Conservation (phyloP, 108 stramenopile genomes). For the Chaetoceros muelleri region DNA sequence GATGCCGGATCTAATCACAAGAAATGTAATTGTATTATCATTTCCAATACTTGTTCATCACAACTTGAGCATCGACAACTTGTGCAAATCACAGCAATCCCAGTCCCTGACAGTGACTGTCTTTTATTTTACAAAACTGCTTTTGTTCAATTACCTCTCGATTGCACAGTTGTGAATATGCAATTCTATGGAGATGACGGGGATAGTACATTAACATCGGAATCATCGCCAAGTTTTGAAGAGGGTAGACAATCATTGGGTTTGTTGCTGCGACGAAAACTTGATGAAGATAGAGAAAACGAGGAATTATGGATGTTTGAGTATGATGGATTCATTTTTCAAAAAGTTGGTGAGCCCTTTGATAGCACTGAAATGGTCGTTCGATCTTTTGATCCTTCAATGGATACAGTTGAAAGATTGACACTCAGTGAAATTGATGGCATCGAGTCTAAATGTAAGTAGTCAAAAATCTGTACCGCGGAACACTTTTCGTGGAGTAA, state of each 20-base stretch:
- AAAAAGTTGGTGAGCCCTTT: constrained; percentile 14
- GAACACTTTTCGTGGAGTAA: neutral
- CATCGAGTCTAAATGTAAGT: neutral
- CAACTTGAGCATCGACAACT: neutral
- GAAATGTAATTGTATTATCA: neutral
- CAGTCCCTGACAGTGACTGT: neutral
- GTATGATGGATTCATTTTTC: constrained; percentile 42
- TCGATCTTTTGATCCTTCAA: neutral
- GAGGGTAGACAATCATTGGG: constrained; percentile 59
- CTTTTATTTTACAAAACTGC: constrained; percentile 33
- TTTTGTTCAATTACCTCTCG: constrained; percentile 14
- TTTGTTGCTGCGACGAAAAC: constrained; percentile 19
- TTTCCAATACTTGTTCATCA: neutral
- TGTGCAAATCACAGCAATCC: neutral
- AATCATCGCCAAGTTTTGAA: constrained; percentile 23
- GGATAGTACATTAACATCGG: constrained; percentile 45
- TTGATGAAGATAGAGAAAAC: neutral
- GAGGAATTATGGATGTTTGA: constrained; percentile 44
- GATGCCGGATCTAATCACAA: neutral
- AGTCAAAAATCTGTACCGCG: constrained; percentile 1
- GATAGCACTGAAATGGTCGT: constrained; percentile 12
- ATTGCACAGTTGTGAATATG: constrained; percentile 18
- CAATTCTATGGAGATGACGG: constrained; percentile 72
- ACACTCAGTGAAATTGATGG: neutral
- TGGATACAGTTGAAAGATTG: constrained; percentile 1